Base-by-base conservation (phyloP, 1,284 basidiomycete species). In the Fomitopsis betulina region DNA sequence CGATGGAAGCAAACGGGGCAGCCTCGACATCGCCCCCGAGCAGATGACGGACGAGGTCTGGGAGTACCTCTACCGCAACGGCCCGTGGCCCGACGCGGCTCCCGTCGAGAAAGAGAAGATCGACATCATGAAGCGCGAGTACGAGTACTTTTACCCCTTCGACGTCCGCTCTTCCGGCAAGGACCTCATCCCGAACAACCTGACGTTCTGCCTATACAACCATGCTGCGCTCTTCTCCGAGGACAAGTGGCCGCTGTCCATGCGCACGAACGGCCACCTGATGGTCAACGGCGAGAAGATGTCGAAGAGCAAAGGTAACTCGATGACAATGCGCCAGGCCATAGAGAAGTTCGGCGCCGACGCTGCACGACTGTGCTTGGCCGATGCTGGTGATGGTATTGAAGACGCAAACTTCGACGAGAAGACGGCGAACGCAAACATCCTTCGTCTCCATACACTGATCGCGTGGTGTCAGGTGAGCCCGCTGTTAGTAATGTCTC, bases 241-340 rank as follows among this genome's bases (percentile, higher is more conserved):
- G 73, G 83, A 94, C 68, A 94, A 96, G 74, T 96, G 93, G 93
- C 97, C 97, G 1, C 69, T 84, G 63, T 87, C 91, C 64, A 94
- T 99, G 80, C 89, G 97, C 32, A 89, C 91, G 58, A 99, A 99
- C 72, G 97, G 97, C 0, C 97, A 99, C 72, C 76, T 99, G 76
- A 92, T 96, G 91, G 76, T 99, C 72, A 99, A 99, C 75, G 96
- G 96, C 38, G 91, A 96, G 80, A 99, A 99, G 82, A 99, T 99
- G 97, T 89, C 87, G 59, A 98, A 99, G 84, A 93, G 91, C 73
- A 97, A 93, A 49, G 97, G 94, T 15, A 94, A 94, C 72, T 90
- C 85, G 43, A 75, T 94, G 76, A 95, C 92, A 1, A 74, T 95
- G 67, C 78, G 84, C 53, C 86, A 95, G 68, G 80, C 86, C 9